phyloP scores from a whole-genome alignment of 2,329 filamentous ascomycete species.

The Fusarium cicatricum region DNA sequence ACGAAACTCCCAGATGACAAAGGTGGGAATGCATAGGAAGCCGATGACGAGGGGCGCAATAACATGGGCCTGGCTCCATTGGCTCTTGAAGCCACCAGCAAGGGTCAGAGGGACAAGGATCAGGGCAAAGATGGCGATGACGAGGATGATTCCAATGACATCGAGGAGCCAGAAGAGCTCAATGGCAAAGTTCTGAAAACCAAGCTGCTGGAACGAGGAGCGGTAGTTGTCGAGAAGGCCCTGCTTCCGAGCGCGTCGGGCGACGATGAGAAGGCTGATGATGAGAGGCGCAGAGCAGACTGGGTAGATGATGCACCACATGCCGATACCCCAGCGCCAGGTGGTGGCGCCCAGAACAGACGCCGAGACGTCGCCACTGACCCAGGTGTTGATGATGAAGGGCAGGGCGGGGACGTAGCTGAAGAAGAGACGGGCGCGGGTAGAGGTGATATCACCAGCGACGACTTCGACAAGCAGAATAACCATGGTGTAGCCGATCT shows the following conservation, averaged over 20 bases:
- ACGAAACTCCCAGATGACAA: slow-evolving; percentile 61
- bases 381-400: slow-evolving; percentile 70
- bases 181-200: slow-evolving; percentile 33
- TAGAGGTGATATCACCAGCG: slow-evolving; percentile 67
- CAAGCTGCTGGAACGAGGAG: slow-evolving; percentile 46
- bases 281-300: slow-evolving; percentile 64
- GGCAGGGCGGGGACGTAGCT: slow-evolving; percentile 68
- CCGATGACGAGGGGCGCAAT: slow-evolving; percentile 61
- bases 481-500: slow-evolving; percentile 65
- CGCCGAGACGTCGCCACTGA: slow-evolving; percentile 64
- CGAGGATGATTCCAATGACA: slow-evolving; percentile 55
- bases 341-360: slow-evolving; percentile 58
- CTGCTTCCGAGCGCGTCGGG: slow-evolving; percentile 31
- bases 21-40: slow-evolving; percentile 57
- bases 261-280: slow-evolving; percentile 48
- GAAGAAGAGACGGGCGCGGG: slow-evolving; percentile 67
- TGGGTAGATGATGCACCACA: slow-evolving; percentile 70
- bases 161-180: slow-evolving; percentile 66
- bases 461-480: slow-evolving; percentile 68
- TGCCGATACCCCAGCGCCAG: slow-evolving; percentile 71
- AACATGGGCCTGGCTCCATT: slow-evolving; percentile 61
- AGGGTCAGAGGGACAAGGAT: slow-evolving; percentile 62
- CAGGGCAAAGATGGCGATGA: slow-evolving; percentile 56
- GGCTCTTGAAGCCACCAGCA: slow-evolving; percentile 56
- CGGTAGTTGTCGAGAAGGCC: slow-evolving; percentile 49